Conservation (phyloP, 2,329 filamentous ascomycete species). For the Chrysoporthe austroafricana region DNA sequence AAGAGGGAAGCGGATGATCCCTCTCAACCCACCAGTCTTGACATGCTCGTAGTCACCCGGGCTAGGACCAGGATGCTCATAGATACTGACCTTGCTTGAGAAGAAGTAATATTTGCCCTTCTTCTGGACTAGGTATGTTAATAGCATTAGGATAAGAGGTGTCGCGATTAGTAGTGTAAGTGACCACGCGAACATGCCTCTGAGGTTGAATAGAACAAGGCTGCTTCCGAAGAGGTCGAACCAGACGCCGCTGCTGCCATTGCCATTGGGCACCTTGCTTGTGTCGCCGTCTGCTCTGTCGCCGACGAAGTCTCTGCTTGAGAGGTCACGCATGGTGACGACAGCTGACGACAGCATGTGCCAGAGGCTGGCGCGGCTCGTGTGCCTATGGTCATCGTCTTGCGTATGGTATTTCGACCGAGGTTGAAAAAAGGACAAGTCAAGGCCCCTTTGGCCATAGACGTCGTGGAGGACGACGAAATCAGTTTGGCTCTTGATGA, state of each 20-base stretch:
- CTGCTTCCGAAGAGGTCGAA: slow-evolving; percentile 86
- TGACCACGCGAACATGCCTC: slow-evolving; percentile 86
- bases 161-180: slow-evolving; percentile 80
- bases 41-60: slow-evolving; percentile 57
- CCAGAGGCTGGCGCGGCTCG: slow-evolving; percentile 75
- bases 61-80: slow-evolving; percentile 54
- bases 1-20: slow-evolving; percentile 83
- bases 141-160: slow-evolving; percentile 71
- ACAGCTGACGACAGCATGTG: slow-evolving; percentile 91
- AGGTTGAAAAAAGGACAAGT: slow-evolving; percentile 89
- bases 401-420: slow-evolving; percentile 88
- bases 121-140: slow-evolving; percentile 70
- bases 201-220: slow-evolving; percentile 78
- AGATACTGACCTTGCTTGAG: slow-evolving; percentile 60
- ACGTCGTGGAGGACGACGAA: slow-evolving; percentile 80
- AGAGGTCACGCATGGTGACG: slow-evolving; percentile 72
- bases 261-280: slow-evolving; percentile 68
- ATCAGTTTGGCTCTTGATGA: slow-evolving; percentile 86
- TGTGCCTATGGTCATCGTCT: slow-evolving; percentile 82
- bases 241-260: slow-evolving; percentile 77
- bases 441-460: slow-evolving; percentile 83
- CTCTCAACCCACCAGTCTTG: slow-evolving; percentile 73
- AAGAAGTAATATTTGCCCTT: slow-evolving; percentile 90
- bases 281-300: slow-evolving; percentile 56
- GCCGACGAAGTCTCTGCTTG: slow-evolving; percentile 69